Base-by-base conservation (phyloP, 208 protist genomes). In the Wallacemonas rigidus region DNA sequence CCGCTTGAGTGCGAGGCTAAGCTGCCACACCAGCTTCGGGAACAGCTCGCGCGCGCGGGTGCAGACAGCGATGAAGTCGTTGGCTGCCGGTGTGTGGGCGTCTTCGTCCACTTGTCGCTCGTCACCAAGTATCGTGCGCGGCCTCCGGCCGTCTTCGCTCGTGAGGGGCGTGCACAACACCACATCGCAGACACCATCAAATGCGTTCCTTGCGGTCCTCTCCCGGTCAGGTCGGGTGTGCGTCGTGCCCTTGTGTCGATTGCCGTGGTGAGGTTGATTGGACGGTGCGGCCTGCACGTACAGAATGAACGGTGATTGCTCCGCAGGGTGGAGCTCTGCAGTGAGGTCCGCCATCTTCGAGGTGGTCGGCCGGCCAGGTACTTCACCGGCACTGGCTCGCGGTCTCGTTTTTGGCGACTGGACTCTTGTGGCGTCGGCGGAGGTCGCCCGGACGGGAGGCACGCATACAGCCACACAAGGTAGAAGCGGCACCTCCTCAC, bases 101-200 rank as follows among this genome's bases (percentile, higher is more conserved):
- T 57, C 48, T 14, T 41, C 47, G 14, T 38, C 44, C 8, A 51
- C 48, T 61, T 43, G 50, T 55, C 41, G 45, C 6, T 17, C 57
- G 26, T 67, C 72, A 15, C 57, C 48, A 36, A 51, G 14, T n/a
- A 56, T 47, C 35, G 44, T 50, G 67, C 87, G 88, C 8, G 88
- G 83, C 1, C 83, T 83, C 11, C 82, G 71, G 4, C 91, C 91
- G 53, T 95, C 91, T 26, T 78, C 80, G 35, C 82, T 86, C 15
- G 87, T 94, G 11, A 15, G 26, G 0, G 91, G 91, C 36, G 60
- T 71, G 56, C 86, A 94, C 35, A 95, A 50, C 43, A 93, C 87
- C 1, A 83, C 85, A 43, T 87, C 69, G 40, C 74, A 86, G 12
- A 11, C 60, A 7, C 17, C 11, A 3, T 45, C 60, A 17, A 65